Evolutionary conservation across 2,329 filamentous ascomycete species (phyloP), one percentile per base, ranked within the genome.

Genomic region (Ascochyta viciae-villosae): DNA sequence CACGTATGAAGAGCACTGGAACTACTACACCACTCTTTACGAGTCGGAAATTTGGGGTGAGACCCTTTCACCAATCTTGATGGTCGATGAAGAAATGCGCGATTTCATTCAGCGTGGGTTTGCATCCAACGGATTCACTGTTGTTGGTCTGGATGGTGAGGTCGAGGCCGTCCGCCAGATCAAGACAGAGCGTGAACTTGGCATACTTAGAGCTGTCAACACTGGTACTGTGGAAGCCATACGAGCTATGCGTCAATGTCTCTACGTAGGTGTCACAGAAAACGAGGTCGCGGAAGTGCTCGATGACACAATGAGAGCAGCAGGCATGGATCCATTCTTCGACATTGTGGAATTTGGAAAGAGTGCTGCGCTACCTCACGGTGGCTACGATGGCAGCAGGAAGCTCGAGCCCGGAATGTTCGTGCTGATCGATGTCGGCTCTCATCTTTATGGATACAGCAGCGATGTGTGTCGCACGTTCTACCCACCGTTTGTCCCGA

Each of bases 401-500:
- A 77, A 79, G 42, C 72, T 87, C 8, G 80, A 81, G 10, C 63
- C 79, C 12, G 82, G 85, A 37, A 85, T 80, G 27, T 84, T 88
- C 72, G 75, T 88, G 0, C 75, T 88, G 12, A 87, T 89, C 39
- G 86, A 89, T 54, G 85, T 88, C 10, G 85, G 84, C 1, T 82
- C 84, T 0, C 85, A 87, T 67, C 81, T 86, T 29, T 77, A 83
- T 40, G 85, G 86, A 4, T 88, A 88, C 68, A 85, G 82, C 4
- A 87, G 84, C 2, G 85, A 89, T 60, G 85, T 88, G 7, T 86
- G 83, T 63, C 81, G 86, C 15, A 87, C 83, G 40, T 88, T 88
- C 73, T 85, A 67, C 31, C 67, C 70, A 6, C 86, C 66, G 34
- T 74, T 62, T 49, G 65, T 62, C 54, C 60, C 48, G 12, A 61